phyloP scores from a whole-genome alignment of 495 filamentous ascomycete genomes.

The Aspergillus cristatus region DNA sequence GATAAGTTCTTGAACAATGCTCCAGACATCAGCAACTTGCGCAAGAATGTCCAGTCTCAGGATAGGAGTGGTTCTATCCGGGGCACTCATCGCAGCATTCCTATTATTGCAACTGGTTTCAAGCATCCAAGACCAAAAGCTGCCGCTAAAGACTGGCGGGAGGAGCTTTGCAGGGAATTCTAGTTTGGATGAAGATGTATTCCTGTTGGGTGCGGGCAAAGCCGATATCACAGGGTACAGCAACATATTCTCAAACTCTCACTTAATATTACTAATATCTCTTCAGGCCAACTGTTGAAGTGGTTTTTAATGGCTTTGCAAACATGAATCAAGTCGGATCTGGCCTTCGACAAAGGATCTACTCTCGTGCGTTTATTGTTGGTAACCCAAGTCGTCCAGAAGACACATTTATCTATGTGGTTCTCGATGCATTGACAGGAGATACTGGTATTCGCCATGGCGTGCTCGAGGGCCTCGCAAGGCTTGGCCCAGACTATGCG shows the following conservation, averaged over 20 bases:
- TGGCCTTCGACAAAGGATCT: constrained; percentile 81
- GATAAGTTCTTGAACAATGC: too few relatives aligned
- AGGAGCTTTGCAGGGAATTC: constrained; percentile 13
- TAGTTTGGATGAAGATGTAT: constrained; percentile 37
- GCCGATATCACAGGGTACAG: constrained; percentile 84
- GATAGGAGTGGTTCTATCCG: constrained; percentile 15
- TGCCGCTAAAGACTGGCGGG: constrained; percentile 8
- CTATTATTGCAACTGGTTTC: constrained; percentile 24
- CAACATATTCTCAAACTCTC: background rate
- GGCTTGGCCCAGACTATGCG: constrained; percentile 57
- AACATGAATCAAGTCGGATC: constrained; percentile 76
- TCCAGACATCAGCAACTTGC: too few relatives aligned
- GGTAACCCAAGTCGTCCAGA: constrained; percentile 54
- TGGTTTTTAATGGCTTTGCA: constrained; percentile 91
- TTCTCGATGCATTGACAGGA: constrained; percentile 79
- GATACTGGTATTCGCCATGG: constrained; percentile 87
- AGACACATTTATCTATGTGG: constrained; percentile 79
- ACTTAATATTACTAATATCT: background rate
- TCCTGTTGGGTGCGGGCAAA: constrained; percentile 85
- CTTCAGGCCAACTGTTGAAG: constrained; percentile 71
- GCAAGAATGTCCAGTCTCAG: constrained; percentile 23
- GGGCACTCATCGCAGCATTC: constrained; percentile 16
- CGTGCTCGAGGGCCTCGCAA: constrained; percentile 61
- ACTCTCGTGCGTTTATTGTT: constrained; percentile 86
- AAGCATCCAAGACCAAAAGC: constrained; percentile 8